These are phyloP conservation scores for Austroboletus eburneus DNA, from an alignment of 768 basidiomycete genomes.

Conservation along the genomic window DNA sequence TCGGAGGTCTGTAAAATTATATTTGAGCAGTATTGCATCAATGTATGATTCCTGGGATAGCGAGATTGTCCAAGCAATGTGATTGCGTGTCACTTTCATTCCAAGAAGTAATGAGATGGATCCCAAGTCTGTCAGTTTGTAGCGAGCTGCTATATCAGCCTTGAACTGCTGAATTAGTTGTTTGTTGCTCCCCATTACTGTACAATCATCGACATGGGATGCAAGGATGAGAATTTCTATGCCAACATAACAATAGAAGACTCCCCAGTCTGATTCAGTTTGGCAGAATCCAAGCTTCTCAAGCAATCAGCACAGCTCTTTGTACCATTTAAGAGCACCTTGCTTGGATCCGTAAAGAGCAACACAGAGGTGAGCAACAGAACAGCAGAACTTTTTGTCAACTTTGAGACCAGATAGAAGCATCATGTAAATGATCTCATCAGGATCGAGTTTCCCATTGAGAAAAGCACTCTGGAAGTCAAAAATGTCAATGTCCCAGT, in stretches of 20 bases:
- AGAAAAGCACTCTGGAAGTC: constrained; percentile 9
- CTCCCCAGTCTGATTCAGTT: not conserved
- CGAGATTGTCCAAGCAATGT: not conserved
- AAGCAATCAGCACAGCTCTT: not conserved
- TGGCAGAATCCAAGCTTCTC: not conserved
- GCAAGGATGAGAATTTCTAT: not conserved
- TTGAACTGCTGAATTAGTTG: not conserved
- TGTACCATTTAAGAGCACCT: constrained; percentile 4
- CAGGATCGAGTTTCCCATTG: constrained; percentile 4
- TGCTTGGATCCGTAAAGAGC: constrained; percentile 4
- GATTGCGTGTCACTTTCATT: not conserved
- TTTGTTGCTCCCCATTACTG: not conserved
- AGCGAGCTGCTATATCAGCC: not conserved
- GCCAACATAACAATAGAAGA: not conserved
- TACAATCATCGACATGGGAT: constrained; percentile 5
- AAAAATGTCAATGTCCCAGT: constrained; percentile 12
- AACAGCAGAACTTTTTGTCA: not conserved
- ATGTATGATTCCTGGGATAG: not conserved
- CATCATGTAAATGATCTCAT: constrained; percentile 11
- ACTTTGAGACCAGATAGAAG: not conserved
- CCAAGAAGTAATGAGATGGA: not conserved
- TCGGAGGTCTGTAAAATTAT: not conserved
- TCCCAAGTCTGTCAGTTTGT: not conserved
- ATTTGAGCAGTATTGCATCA: not conserved
- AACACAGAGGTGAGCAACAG: not conserved